Evolutionary conservation across 2,329 filamentous ascomycete species (phyloP).

Genomic region (Aspergillus piperis): DNA sequence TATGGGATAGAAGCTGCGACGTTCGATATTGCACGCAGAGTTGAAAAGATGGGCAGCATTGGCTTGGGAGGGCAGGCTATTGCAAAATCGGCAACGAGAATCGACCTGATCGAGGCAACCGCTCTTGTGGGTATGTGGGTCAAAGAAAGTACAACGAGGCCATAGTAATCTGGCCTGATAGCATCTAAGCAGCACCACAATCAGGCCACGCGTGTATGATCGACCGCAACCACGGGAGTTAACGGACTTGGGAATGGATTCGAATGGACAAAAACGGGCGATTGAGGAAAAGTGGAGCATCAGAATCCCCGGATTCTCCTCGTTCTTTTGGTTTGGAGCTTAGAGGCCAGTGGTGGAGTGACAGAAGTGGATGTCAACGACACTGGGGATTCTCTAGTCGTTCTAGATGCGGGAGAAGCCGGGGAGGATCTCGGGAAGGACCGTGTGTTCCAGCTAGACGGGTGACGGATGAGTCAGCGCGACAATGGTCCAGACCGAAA

Average conservation of each 20-base stretch:
- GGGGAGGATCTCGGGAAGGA: conserved; percentile 1
- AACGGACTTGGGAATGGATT: not conserved
- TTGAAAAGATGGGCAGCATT: not conserved
- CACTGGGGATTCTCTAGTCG: not conserved
- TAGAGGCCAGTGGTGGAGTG: not conserved
- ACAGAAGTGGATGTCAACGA: not conserved
- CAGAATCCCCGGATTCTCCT: not conserved
- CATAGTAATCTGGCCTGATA: not conserved
- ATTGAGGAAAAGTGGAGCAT: conserved; percentile 1
- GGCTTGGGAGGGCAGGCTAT: not conserved
- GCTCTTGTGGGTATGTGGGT: not conserved
- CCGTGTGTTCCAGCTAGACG: not conserved
- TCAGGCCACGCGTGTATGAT: not conserved
- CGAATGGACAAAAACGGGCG: not conserved
- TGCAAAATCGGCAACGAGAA: not conserved
- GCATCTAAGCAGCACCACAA: not conserved
- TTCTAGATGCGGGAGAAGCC: conserved; percentile 7
- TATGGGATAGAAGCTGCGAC: not conserved
- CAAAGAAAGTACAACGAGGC: not conserved
- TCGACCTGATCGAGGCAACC: not conserved
- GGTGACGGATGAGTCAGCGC: not conserved
- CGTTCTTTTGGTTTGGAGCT: not conserved
- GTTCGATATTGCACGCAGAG: too few relatives aligned
- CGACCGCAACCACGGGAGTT: not conserved
- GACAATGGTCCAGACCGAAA: not conserved